Conservation (phyloP, 495 filamentous ascomycete species). For the Annulohypoxylon bovei region DNA sequence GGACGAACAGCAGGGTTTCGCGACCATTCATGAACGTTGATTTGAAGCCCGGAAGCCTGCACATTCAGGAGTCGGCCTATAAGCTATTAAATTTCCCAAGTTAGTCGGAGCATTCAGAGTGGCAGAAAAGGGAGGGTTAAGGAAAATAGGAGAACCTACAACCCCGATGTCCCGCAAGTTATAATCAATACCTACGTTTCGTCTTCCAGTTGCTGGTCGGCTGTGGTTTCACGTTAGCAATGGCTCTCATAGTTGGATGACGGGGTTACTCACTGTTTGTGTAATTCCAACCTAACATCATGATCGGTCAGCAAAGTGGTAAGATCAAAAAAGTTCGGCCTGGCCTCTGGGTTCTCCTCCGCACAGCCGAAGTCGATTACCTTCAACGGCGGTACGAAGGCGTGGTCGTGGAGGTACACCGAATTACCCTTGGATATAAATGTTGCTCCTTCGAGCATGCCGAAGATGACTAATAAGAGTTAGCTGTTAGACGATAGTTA, state of each 20-base stretch:
- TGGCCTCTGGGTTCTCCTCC: background rate
- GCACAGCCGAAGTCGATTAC: constrained; percentile 10
- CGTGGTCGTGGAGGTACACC: background rate
- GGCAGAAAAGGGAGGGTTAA: background rate
- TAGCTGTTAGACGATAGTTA: background rate
- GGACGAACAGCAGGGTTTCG: background rate
- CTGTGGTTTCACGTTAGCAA: background rate
- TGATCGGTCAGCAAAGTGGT: background rate
- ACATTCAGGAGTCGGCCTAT: background rate
- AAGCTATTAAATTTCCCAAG: background rate
- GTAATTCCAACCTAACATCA: background rate
- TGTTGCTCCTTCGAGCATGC: background rate
- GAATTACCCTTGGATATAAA: background rate
- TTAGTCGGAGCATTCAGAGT: background rate
- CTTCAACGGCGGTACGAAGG: background rate
- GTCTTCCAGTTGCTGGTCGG: background rate
- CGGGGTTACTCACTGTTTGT: background rate
- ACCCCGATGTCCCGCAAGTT: background rate
- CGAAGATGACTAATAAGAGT: background rate
- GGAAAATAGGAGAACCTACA: background rate
- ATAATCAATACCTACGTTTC: background rate
- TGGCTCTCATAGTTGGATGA: background rate
- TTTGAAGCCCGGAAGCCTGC: background rate
- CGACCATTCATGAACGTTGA: background rate
- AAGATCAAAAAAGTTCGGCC: background rate